Conservation (phyloP, 73 alveolate species). For the Symbiodinium natans region DNA sequence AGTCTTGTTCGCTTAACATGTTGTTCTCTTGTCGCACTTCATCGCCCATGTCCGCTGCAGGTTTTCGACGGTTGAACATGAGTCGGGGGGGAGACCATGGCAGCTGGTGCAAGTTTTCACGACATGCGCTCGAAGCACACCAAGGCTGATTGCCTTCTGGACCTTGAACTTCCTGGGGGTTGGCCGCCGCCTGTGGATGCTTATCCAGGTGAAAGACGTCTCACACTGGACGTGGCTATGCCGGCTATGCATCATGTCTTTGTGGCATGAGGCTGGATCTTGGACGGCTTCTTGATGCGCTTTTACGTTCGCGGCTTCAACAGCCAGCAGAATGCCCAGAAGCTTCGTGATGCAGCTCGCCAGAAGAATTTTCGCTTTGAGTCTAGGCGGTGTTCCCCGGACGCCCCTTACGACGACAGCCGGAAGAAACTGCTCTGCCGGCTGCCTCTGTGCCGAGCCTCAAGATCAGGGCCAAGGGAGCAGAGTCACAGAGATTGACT, state of each 20-base stretch:
- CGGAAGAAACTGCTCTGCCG: background rate
- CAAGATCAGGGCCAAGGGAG: too few species aligned
- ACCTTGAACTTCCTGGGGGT: background rate
- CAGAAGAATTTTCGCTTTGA: background rate
- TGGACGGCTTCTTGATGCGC: slow-evolving; percentile 52
- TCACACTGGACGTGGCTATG: too few species aligned
- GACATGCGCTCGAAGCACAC: too few species aligned
- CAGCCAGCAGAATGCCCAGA: background rate
- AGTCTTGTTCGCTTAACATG: background rate
- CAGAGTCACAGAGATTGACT: too few species aligned
- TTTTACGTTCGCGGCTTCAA: slow-evolving; percentile 47
- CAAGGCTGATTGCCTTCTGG: background rate
- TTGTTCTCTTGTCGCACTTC: too few species aligned
- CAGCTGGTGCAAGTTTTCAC: too few species aligned
- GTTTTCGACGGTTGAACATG: too few species aligned
- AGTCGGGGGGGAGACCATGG: too few species aligned
- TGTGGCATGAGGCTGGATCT: slow-evolving; percentile 28
- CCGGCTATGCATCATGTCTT: background rate
- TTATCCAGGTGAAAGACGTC: too few species aligned
- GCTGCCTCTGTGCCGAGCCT: background rate
- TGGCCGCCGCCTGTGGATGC: background rate
- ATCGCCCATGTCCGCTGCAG: too few species aligned
- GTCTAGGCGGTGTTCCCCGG: slow-evolving; percentile 53
- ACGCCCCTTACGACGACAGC: slow-evolving; percentile 40
- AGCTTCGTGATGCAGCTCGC: background rate